Evolutionary conservation across 2,329 filamentous ascomycete genomes (phyloP).

Genomic region (Pestalotiopsis fici): DNA sequence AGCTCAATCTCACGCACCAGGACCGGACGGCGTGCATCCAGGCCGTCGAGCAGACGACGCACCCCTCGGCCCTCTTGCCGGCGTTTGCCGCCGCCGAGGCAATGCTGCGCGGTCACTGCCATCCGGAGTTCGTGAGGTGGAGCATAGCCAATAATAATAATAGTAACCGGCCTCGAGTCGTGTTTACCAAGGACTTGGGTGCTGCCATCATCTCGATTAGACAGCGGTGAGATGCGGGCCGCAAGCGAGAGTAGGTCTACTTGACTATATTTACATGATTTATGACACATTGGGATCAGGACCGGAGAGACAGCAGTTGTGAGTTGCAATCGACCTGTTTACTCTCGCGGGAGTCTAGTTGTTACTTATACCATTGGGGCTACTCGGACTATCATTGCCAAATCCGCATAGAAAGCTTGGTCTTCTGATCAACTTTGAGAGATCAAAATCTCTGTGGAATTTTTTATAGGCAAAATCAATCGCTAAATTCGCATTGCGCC

Average conservation of each 20-base stretch:
- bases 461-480: too few species aligned
- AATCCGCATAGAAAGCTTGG: too few species aligned
- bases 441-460: too few species aligned
- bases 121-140: slow-evolving; percentile 41
- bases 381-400: too few species aligned
- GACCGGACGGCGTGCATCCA: slow-evolving; percentile 40
- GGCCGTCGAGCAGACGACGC: slow-evolving; percentile 42
- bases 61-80: slow-evolving; percentile 42
- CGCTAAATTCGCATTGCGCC: too few species aligned
- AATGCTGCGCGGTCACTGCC: slow-evolving; percentile 34
- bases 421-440: too few species aligned
- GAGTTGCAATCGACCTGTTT: too few species aligned
- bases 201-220: slow-evolving; percentile 22
- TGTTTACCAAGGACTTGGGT: slow-evolving; percentile 28
- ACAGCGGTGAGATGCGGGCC: background rate
- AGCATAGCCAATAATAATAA: slow-evolving; percentile 32
- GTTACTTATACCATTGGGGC: too few species aligned
- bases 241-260: background rate
- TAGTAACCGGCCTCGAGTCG: slow-evolving; percentile 33
- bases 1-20: slow-evolving; percentile 36
- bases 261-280: background rate
- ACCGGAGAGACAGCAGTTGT: too few species aligned
- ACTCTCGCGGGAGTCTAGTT: too few species aligned
- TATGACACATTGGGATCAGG: too few species aligned
- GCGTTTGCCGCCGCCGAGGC: slow-evolving; percentile 38